Base-by-base conservation (phyloP, 148 eudicot genomes). In the Silene uniflora region DNA sequence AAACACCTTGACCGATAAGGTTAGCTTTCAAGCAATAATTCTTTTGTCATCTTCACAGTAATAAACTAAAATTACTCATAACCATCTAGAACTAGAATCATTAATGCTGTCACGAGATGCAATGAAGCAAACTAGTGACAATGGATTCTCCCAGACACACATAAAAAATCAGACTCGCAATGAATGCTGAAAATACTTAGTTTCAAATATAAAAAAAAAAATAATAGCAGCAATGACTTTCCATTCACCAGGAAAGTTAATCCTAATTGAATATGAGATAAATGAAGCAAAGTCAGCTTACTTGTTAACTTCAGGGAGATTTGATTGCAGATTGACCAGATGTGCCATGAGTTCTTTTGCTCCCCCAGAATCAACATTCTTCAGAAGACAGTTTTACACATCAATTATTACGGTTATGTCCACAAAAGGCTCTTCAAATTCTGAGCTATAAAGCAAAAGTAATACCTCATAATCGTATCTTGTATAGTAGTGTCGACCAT, bases 401-500 rank as follows among this genome's bases (percentile, higher is more conserved):
- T n/a, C 12, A 72, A 7, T 46, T 17, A 10, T 46, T 42, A 32
- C 35, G 19, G 27, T 25, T 22, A 25, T 16, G 44, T 49, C 60
- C 12, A 23, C 14, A 54, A 11, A 54, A 25, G 62, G 35, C 22
- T 1, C 52, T 35, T 25, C 16, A 11, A 52, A 52, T 3, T 12
- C 73, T n/a, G 52, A 22, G 18, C 8, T 19, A 42, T 13, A 10
- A 39, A 56, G 46, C 11, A 67, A 44, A 72, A 54, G 7, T 19
- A 67, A 39, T 67, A 94, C 97, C 96, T 94, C 98, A 73, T 94
- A 94, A 84, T 94, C 97, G 76, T 89, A 94, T 78, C 97, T 86
- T 75, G 98, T 89, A 78, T 94, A 94, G 81, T 91, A 94, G 82
- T 94, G 97, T 55, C 96, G 93, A 69, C 98, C 98, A 88, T 89